Evolutionary conservation across 139 green algal species (phyloP).

Genomic region (Coelastrella sp.): DNA sequence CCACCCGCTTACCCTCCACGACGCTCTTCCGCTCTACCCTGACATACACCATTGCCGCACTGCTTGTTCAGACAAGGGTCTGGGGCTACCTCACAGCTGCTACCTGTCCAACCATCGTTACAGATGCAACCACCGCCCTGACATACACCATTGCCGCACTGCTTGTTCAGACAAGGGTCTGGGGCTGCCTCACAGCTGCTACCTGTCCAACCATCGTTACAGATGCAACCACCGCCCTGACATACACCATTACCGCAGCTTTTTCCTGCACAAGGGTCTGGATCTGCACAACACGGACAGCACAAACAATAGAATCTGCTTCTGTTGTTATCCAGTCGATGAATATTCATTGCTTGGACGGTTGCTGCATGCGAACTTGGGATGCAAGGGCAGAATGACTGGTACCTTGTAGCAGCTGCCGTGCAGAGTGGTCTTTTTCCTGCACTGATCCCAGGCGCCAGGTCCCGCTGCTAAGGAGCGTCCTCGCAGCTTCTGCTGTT

Average conservation of each 20-base stretch:
- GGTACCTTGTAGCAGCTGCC: no score
- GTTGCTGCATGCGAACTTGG: neutral
- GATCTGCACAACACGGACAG: neutral
- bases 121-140: neutral
- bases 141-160: neutral
- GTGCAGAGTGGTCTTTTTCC: no score
- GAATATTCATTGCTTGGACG: neutral
- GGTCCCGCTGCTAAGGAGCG: no score
- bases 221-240: neutral
- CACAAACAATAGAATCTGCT: neutral
- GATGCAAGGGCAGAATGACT: no score
- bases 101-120: neutral
- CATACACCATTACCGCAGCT: conserved; percentile 8
- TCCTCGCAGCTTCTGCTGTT: neutral
- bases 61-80: neutral
- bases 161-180: neutral
- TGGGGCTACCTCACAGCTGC: neutral
- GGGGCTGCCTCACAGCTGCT: neutral
- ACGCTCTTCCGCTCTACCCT: neutral
- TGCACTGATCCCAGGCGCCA: no score
- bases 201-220: neutral
- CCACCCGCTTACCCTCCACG: neutral
- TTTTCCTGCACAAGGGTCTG: conserved; percentile 11
- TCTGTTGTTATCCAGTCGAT: neutral
- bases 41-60: neutral